Evolutionary conservation across 352 stramenopile species (phyloP), one percentile per base, ranked within the genome.

Genomic region (Phytophthora cryptogea): DNA sequence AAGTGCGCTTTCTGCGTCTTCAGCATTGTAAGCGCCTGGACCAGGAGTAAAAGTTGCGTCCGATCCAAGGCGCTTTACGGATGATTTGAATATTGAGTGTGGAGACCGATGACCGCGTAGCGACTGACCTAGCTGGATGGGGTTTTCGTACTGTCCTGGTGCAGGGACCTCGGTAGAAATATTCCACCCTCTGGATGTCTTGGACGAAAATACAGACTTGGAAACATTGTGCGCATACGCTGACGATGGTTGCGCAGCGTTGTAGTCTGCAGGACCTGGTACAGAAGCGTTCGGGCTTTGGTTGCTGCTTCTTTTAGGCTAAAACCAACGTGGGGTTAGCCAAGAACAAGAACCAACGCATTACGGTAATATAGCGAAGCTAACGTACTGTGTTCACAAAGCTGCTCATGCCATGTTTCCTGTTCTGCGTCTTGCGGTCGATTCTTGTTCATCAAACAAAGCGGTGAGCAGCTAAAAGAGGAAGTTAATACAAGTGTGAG

Each of bases 131-230:
- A 90, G 46, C 39, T 88, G 72, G 26, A 86, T 72, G 16, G 68
- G 70, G 48, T 86, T 86, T 23, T 92, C 73, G 45, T 92, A 90
- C 33, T 92, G 83, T 8, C 80, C 83, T 42, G 83, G 83, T 4
- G 80, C 80, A 20, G 80, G 79, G 13, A 71, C 62, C 9, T 90
- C 79, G 3, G 52, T 53, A 5, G 54, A 39, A 20, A 81, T 72
- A 42, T 68, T 63, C 54, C 84, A 90, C 13, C 80, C 81, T 36
- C 81, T 74, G 13, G 69, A 63, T 28, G 72, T 80, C 47, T 88
- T 88, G 14, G 80, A 92, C 13, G 72, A 70, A 57, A 90, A 92
- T 17, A 76, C 80, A 0, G 78, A 75, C 20, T 78, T 78, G 4
- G 74, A 78, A 10, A 86, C 68, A 45, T 90, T 90, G 36, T 81